Conservation (phyloP, 306 rosid genomes). For the Lotus japonicus region DNA sequence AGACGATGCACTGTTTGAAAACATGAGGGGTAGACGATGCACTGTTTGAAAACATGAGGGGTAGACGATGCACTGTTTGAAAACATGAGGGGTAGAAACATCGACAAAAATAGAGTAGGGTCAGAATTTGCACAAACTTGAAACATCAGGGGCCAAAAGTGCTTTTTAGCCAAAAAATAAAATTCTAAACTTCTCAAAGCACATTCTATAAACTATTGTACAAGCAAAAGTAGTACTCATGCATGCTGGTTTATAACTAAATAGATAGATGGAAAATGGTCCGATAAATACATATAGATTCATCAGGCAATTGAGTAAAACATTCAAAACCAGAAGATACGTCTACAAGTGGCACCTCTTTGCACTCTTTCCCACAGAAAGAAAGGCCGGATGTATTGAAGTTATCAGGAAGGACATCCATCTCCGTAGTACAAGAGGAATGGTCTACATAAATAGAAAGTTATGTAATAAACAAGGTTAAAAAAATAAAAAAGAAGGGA, state of each 20-base stretch:
- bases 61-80: too few species aligned
- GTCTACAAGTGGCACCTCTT: constrained; percentile 54
- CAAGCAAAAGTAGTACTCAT: constrained; percentile 19
- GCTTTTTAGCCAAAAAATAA: too few species aligned
- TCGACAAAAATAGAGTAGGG: too few species aligned
- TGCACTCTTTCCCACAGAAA: constrained; percentile 82
- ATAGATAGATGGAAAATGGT: neutral
- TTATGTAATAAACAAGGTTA: constrained; percentile 10
- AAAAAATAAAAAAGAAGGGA: constrained; percentile 11
- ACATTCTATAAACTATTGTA: constrained; percentile 31
- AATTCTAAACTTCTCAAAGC: neutral
- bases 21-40: too few species aligned
- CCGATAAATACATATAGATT: constrained; percentile 22
- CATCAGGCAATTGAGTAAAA: constrained; percentile 1
- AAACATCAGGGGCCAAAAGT: too few species aligned
- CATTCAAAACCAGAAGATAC: neutral
- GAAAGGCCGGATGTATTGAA: constrained; percentile 23
- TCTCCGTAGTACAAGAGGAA: constrained; percentile 48
- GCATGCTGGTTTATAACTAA: neutral
- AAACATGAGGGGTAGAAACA: too few species aligned
- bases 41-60: too few species aligned
- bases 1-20: too few species aligned
- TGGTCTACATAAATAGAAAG: constrained; percentile 53
- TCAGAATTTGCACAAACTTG: too few species aligned
- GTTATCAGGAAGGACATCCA: constrained; percentile 33